Evolutionary conservation across 192 early-diverging fungal species (phyloP).

Genomic region (Backusella psychrophila): DNA sequence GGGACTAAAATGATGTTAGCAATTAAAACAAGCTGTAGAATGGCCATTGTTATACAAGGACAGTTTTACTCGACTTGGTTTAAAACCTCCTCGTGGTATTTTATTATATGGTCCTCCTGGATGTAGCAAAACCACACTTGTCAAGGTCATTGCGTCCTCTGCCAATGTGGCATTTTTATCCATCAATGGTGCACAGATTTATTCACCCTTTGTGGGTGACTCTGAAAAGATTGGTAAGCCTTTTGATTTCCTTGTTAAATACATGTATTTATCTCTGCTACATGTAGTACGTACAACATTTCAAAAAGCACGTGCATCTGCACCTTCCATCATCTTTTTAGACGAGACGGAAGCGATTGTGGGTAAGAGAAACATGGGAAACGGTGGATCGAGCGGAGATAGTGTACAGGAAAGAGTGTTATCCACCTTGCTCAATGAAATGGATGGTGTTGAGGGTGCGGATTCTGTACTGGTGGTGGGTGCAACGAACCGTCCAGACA

Average conservation of each 20-base stretch:
- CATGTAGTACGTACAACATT: slow-evolving; percentile 70
- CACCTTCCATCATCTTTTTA: slow-evolving; percentile 90
- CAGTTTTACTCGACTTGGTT: slow-evolving; percentile 71
- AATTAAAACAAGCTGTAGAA: slow-evolving; percentile 81
- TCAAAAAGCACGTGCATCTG: slow-evolving; percentile 70
- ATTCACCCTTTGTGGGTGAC: slow-evolving; percentile 82
- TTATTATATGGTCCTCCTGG: slow-evolving; percentile 97
- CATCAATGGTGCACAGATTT: slow-evolving; percentile 77
- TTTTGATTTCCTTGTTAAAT: not conserved
- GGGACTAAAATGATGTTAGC: too few relatives aligned
- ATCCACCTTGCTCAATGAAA: slow-evolving; percentile 80
- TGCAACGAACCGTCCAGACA: slow-evolving; percentile 86
- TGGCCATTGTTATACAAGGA: slow-evolving; percentile 80
- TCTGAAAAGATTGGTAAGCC: slow-evolving; percentile 61
- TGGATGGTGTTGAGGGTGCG: slow-evolving; percentile 84
- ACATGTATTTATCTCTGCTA: too few relatives aligned
- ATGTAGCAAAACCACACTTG: slow-evolving; percentile 96
- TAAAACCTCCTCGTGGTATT: slow-evolving; percentile 82
- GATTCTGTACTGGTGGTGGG: slow-evolving; percentile 76
- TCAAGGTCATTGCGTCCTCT: slow-evolving; percentile 79
- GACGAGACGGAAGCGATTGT: slow-evolving; percentile 98
- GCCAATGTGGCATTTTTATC: slow-evolving; percentile 76
- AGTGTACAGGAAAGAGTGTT: slow-evolving; percentile 79
- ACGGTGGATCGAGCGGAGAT: slow-evolving; percentile 52
- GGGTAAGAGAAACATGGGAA: slow-evolving; percentile 71